Percentiles rank a stretch among this genome's conserved stretches.
Conservation (phyloP, 805 yeast genomes). For the Nakazawaea molendinolei region DNA sequence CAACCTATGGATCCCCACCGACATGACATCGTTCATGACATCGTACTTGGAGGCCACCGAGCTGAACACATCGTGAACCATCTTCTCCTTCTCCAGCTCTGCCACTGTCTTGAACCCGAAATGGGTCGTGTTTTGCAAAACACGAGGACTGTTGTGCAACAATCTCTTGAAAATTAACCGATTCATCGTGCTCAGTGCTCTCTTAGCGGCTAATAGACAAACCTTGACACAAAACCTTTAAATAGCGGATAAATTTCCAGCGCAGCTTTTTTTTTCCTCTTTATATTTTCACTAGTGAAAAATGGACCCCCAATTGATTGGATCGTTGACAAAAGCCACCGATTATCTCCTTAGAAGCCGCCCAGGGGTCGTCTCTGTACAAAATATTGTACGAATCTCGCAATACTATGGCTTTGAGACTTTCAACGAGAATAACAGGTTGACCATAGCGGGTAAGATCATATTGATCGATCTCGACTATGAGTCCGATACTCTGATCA, state of each 20-base stretch:
- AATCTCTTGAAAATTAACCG: no score
- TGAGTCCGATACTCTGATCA: slow-evolving; percentile 15
- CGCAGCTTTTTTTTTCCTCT: slow-evolving; percentile 2
- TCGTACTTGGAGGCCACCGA: slow-evolving; percentile 94
- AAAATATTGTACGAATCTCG: slow-evolving; percentile 26
- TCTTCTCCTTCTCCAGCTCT: slow-evolving; percentile 70
- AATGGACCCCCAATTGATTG: slow-evolving; percentile 27
- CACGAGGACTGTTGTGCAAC: background rate
- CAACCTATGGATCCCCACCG: slow-evolving; percentile 86
- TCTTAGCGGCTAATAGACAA: background rate
- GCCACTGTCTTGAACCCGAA: slow-evolving; percentile 86
- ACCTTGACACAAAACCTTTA: no score
- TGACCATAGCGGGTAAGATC: slow-evolving; percentile 29
- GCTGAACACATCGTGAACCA: slow-evolving; percentile 83
- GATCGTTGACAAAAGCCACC: slow-evolving; percentile 25
- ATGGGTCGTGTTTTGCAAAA: slow-evolving; percentile 57
- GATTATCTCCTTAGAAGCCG: slow-evolving; percentile 24
- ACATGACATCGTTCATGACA: slow-evolving; percentile 97
- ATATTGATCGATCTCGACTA: slow-evolving; percentile 31
- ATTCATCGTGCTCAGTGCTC: background rate
- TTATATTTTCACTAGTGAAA: background rate
- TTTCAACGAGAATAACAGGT: slow-evolving; percentile 29
- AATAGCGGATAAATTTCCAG: no score
- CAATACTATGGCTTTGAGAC: slow-evolving; percentile 32
- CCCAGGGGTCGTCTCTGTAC: slow-evolving; percentile 28